Percentiles rank a stretch among this genome's conserved stretches.
These are phyloP conservation scores for Rhodotorula taiwanensis DNA, from an alignment of 768 basidiomycete species.

Conservation along the genomic window DNA sequence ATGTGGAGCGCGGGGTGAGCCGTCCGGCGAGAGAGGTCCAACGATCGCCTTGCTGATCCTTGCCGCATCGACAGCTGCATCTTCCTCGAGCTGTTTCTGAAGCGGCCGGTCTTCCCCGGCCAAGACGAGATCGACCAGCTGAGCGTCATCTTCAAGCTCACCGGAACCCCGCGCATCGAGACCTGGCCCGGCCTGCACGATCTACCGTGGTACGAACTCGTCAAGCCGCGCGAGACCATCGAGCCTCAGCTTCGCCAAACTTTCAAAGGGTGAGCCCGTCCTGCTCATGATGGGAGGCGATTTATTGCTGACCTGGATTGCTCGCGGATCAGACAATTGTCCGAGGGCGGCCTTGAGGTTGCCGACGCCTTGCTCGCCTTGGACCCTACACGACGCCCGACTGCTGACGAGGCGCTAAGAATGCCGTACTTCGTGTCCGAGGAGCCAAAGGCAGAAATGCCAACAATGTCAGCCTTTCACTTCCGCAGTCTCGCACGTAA, in stretches of 20 bases:
- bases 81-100: constrained; percentile 93
- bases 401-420: constrained; percentile 71
- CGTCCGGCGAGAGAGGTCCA: too few species aligned
- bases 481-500: too few species aligned
- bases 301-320: neutral
- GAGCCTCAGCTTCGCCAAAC: constrained; percentile 66
- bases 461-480: constrained; percentile 57
- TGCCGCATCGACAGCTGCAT: constrained; percentile 95
- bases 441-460: constrained; percentile 63
- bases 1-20: constrained; percentile 99
- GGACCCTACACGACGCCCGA: constrained; percentile 68
- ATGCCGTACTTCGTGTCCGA: constrained; percentile 79
- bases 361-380: constrained; percentile 74
- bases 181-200: constrained; percentile 70
- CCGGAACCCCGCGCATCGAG: constrained; percentile 64
- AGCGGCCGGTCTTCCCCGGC: constrained; percentile 95
- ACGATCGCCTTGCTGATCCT: too few species aligned
- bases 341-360: constrained; percentile 78
- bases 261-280: constrained; percentile 64
- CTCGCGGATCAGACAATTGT: constrained; percentile 55
- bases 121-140: constrained; percentile 96
- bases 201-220: constrained; percentile 97
- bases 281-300: too few species aligned
- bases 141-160: constrained; percentile 79
- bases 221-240: constrained; percentile 75